phyloP scores from a whole-genome alignment of 306 rosid genomes.

The Casuarina equisetifolia region DNA sequence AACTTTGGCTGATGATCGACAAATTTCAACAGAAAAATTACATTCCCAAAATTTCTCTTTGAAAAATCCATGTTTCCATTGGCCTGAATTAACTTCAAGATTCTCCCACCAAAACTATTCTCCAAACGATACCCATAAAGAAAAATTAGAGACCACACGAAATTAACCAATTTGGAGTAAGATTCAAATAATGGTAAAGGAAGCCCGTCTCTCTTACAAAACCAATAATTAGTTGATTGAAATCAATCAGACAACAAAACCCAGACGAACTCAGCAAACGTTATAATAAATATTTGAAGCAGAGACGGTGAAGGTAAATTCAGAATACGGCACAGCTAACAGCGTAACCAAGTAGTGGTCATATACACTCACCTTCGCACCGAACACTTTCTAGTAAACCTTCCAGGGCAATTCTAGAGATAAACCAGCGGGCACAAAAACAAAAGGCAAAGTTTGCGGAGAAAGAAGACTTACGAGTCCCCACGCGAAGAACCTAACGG shows the following conservation, averaged over 20 bases:
- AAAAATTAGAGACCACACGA: background rate
- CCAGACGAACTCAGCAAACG: conserved; percentile 22
- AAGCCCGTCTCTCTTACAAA: background rate
- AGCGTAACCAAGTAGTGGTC: conserved; percentile 11
- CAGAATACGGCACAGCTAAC: conserved; percentile 3
- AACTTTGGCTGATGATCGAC: background rate
- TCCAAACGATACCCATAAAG: background rate
- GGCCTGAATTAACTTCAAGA: background rate
- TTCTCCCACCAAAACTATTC: background rate
- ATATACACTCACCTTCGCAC: conserved; percentile 15
- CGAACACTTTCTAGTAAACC: conserved; percentile 1
- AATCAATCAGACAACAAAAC: conserved; percentile 30
- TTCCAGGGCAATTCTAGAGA: conserved; percentile 23
- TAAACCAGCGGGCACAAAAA: background rate
- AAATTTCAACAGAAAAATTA: background rate
- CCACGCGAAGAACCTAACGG: conserved; percentile 59
- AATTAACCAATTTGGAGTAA: background rate
- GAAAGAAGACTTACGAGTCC: conserved; percentile 58
- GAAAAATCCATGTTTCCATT: background rate
- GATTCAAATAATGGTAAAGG: background rate
- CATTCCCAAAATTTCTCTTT: background rate
- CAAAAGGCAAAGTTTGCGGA: conserved; percentile 20
- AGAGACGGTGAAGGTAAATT: conserved; percentile 4
- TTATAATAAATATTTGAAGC: conserved; percentile 2
- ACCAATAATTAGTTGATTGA: conserved; percentile 23